Conservation (phyloP, 2,329 filamentous ascomycete genomes). For the Ophiosphaerella narmari region DNA sequence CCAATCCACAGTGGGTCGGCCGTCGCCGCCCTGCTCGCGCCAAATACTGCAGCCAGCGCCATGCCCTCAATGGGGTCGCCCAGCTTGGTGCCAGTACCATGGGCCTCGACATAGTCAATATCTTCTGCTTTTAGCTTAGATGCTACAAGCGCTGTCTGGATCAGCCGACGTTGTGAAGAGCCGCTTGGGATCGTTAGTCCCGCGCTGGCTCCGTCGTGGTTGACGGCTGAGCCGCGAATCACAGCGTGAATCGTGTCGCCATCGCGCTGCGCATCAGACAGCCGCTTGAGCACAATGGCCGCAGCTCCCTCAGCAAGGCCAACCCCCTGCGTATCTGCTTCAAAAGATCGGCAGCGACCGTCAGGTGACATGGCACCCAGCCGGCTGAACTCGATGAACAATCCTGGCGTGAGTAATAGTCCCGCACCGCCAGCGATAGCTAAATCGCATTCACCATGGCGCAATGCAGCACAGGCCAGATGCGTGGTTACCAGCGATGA, state of each 20-base stretch:
- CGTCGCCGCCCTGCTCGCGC: constrained; percentile 46
- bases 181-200: not conserved
- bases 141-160: not conserved
- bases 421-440: constrained; percentile 23
- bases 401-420: constrained; percentile 11
- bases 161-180: not conserved
- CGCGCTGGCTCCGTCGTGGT: not conserved
- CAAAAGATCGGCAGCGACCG: not conserved
- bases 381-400: constrained; percentile 2
- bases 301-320: not conserved
- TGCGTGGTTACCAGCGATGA: constrained; percentile 20
- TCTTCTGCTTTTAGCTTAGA: not conserved
- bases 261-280: not conserved
- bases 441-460: constrained; percentile 17
- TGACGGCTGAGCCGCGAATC: not conserved
- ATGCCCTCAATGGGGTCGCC: constrained; percentile 24
- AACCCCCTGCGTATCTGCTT: not conserved
- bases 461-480: constrained; percentile 13
- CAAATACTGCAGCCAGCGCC: constrained; percentile 9
- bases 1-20: constrained; percentile 28
- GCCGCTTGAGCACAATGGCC: not conserved
- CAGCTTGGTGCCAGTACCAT: constrained; percentile 58
- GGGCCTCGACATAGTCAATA: not conserved
- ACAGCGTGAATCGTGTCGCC: not conserved
- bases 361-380: constrained; percentile 14